Evolutionary conservation across 2,329 filamentous ascomycete species (phyloP).

Genomic region (Ophiostoma himal-ulmi): DNA sequence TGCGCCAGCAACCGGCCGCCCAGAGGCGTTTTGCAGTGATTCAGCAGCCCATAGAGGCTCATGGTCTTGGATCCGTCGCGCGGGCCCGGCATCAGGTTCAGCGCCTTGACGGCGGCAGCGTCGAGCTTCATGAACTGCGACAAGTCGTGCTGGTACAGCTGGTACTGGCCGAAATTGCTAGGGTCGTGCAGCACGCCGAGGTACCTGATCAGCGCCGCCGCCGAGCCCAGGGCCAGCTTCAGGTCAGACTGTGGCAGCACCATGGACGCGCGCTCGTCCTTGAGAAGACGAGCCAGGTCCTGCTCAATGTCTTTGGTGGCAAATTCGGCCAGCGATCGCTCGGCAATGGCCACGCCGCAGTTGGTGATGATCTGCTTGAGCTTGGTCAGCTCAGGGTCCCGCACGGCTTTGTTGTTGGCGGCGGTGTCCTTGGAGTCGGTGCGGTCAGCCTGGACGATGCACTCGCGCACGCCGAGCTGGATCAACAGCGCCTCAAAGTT

Average conservation of each 20-base stretch:
- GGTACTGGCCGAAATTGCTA: constrained; percentile 94
- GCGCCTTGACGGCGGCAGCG: constrained; percentile 82
- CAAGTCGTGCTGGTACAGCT: constrained; percentile 93
- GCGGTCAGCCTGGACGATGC: constrained; percentile 73
- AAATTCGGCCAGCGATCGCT: constrained; percentile 72
- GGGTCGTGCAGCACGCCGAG: constrained; percentile 82
- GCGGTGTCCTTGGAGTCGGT: constrained; percentile 40
- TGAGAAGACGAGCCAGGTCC: constrained; percentile 78
- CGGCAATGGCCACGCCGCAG: constrained; percentile 83
- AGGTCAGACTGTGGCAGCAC: constrained; percentile 79
- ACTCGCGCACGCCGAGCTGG: constrained; percentile 92
- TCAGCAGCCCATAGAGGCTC: constrained; percentile 89
- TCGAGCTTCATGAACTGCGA: constrained; percentile 98
- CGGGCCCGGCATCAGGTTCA: constrained; percentile 95
- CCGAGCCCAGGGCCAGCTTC: constrained; percentile 93
- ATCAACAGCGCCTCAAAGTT: constrained; percentile 97
- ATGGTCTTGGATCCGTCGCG: constrained; percentile 95
- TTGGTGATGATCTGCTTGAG: constrained; percentile 83
- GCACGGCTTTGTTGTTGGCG: constrained; percentile 54
- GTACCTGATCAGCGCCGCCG: constrained; percentile 90
- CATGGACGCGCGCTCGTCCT: constrained; percentile 73
- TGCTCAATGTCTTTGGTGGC: constrained; percentile 90
- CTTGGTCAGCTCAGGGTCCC: constrained; percentile 83
- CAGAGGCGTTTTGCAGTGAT: constrained; percentile 95
- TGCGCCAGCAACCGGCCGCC: constrained; percentile 86